Evolutionary conservation across 2,329 filamentous ascomycete genomes (phyloP).

Genomic region (Pseudogymnoascus sp.): DNA sequence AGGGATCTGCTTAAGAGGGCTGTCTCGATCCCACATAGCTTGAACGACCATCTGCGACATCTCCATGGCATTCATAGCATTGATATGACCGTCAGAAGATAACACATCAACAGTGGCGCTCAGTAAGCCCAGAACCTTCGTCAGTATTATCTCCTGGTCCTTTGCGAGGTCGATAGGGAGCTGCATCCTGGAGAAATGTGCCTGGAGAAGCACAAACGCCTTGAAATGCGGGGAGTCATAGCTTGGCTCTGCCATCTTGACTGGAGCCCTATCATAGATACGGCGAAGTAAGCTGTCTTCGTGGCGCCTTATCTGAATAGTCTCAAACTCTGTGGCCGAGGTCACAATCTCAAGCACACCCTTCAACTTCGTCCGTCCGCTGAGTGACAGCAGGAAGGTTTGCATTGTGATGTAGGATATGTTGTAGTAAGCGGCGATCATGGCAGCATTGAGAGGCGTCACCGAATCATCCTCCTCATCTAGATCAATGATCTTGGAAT

Average conservation of each 20-base stretch:
- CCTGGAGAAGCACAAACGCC: slow-evolving; percentile 91
- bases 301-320: slow-evolving; percentile 86
- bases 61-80: slow-evolving; percentile 98
- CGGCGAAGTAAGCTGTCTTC: slow-evolving; percentile 81
- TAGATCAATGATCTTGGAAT: slow-evolving; percentile 91
- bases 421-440: slow-evolving; percentile 99
- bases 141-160: slow-evolving; percentile 82
- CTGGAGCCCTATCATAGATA: slow-evolving; percentile 88
- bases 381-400: slow-evolving; percentile 88
- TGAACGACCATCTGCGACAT: slow-evolving; percentile 99
- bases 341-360: slow-evolving; percentile 95
- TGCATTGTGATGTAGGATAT: slow-evolving; percentile 99
- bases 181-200: slow-evolving; percentile 96
- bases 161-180: slow-evolving; percentile 91
- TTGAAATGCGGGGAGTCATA: slow-evolving; percentile 98
- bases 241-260: slow-evolving; percentile 82
- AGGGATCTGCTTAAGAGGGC: slow-evolving; percentile 93
- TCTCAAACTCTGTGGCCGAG: slow-evolving; percentile 92
- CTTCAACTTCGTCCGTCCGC: slow-evolving; percentile 85
- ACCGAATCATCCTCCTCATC: slow-evolving; percentile 91
- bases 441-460: slow-evolving; percentile 84
- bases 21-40: slow-evolving; percentile 98
- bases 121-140: slow-evolving; percentile 77
- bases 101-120: slow-evolving; percentile 92
- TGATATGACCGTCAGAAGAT: slow-evolving; percentile 90